Conservation (phyloP, 257 asterid species). For the Solanum corneliomulleri region DNA sequence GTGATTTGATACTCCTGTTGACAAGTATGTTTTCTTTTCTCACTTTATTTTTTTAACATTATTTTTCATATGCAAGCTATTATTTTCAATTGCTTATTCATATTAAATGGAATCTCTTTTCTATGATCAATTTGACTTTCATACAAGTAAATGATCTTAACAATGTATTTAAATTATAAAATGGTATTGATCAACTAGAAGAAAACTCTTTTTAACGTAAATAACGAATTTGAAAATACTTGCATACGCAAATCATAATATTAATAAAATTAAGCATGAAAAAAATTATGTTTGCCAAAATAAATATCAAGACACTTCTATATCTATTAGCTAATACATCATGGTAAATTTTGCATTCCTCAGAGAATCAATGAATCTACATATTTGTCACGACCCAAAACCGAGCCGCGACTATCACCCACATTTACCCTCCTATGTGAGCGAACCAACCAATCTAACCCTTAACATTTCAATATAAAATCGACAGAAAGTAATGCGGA, state of each 20-base stretch:
- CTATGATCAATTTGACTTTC: background rate
- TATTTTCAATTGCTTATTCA: background rate
- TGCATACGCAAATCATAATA: background rate
- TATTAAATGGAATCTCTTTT: background rate
- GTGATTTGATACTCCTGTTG: slow-evolving; percentile 30
- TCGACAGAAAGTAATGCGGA: no score
- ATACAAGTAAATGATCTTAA: background rate
- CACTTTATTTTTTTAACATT: background rate
- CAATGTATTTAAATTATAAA: background rate
- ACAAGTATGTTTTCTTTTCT: slow-evolving; percentile 18
- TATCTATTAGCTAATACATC: slow-evolving; percentile 16
- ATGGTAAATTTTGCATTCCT: slow-evolving; percentile 35
- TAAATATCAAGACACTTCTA: slow-evolving; percentile 33
- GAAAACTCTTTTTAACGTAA: background rate
- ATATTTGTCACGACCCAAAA: background rate
- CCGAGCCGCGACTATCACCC: no score
- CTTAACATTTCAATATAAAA: no score
- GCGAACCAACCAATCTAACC: no score
- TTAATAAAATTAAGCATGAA: background rate
- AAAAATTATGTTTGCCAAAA: slow-evolving; percentile 22
- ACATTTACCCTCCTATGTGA: no score
- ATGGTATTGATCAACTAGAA: background rate
- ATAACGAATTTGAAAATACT: background rate
- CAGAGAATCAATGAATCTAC: slow-evolving; percentile 27
- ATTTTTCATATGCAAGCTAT: background rate